Conservation (phyloP, 352 stramenopile species). For the Pythium plurisporium region DNA sequence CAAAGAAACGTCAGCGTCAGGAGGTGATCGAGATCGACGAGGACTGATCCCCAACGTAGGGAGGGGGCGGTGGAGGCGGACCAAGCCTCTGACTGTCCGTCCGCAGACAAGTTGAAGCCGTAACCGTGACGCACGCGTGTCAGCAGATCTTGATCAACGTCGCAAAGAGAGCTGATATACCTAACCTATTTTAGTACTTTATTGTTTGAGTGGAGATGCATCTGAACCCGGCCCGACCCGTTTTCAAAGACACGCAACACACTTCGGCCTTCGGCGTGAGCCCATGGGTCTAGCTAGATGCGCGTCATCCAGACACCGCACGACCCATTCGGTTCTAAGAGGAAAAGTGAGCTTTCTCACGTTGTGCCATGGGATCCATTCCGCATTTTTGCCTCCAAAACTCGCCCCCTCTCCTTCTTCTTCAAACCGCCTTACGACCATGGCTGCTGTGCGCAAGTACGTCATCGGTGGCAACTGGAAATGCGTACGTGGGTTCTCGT, state of each 20-base stretch:
- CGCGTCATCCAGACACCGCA: not conserved
- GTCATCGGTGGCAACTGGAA: slow-evolving; percentile 94
- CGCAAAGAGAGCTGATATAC: not conserved
- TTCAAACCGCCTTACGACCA: slow-evolving; percentile 11
- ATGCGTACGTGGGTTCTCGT: slow-evolving; percentile 38
- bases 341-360: not conserved
- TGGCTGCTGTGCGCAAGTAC: slow-evolving; percentile 37
- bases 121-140: slow-evolving; percentile 16
- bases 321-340: slow-evolving; percentile 16
- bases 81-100: too few species aligned
- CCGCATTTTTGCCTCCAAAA: slow-evolving; percentile 16
- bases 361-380: slow-evolving; percentile 4
- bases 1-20: slow-evolving; percentile 18
- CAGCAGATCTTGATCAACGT: not conserved
- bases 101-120: too few species aligned
- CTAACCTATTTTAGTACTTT: slow-evolving; percentile 10
- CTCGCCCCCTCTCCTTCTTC: not conserved
- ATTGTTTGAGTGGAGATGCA: too few species aligned
- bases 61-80: too few species aligned
- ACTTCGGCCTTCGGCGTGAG: not conserved
- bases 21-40: slow-evolving; percentile 38
- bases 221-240: slow-evolving; percentile 5
- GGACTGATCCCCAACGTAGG: too few species aligned
- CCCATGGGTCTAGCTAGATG: not conserved
- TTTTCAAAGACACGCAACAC: slow-evolving; percentile 13